These are phyloP conservation scores for Hylodesmum podocarpum DNA, from an alignment of 306 rosid species.

Conservation along the genomic window DNA sequence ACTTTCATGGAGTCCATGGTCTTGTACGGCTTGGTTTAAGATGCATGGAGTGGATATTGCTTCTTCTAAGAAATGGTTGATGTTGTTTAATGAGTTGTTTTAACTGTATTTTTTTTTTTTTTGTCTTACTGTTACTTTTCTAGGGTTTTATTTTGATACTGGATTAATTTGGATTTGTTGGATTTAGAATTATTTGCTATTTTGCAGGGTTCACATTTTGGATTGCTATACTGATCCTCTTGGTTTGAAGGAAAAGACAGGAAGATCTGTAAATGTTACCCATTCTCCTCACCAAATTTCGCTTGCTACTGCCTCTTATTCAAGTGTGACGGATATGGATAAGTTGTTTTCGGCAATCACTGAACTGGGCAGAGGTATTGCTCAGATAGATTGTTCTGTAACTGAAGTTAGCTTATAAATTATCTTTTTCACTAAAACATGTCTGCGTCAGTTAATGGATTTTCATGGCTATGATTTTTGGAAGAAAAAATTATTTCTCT, in stretches of 20 bases:
- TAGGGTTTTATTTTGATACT: neutral
- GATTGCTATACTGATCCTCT: constrained; percentile 98
- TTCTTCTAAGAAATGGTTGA: constrained; percentile 59
- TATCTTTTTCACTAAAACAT: neutral
- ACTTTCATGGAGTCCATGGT: constrained; percentile 68
- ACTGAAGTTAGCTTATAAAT: neutral
- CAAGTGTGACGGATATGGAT: constrained; percentile 64
- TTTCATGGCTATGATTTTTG: neutral
- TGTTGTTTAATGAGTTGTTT: neutral
- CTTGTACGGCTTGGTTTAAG: constrained; percentile 54
- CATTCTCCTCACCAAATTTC: constrained; percentile 43
- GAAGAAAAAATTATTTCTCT: neutral
- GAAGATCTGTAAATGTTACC: constrained; percentile 36
- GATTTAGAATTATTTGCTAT: neutral
- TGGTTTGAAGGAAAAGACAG: constrained; percentile 73
- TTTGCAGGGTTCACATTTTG: constrained; percentile 78
- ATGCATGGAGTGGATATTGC: constrained; percentile 49
- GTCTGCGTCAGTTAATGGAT: neutral
- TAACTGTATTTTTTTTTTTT: neutral
- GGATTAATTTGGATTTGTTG: neutral
- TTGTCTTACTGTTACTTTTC: neutral
- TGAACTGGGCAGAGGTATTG: constrained; percentile 71
- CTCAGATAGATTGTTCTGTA: constrained; percentile 9
- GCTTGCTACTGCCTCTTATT: constrained; percentile 40
- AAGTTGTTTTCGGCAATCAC: constrained; percentile 50